These are phyloP conservation scores for Paradendryphiella salina DNA, from an alignment of 2,329 filamentous ascomycete genomes.

Conservation along the genomic window DNA sequence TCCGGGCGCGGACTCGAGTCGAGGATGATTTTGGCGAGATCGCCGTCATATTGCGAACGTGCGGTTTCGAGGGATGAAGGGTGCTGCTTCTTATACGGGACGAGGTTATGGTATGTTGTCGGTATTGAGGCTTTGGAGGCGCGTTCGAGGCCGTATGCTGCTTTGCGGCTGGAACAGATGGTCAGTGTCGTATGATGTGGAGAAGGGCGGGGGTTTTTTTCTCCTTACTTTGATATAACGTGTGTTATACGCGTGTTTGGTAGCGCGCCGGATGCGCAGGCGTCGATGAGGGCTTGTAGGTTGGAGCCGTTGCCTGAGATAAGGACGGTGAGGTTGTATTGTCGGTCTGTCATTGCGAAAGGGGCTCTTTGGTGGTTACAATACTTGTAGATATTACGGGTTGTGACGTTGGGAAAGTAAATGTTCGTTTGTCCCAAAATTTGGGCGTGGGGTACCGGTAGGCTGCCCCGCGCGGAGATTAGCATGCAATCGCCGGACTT, in stretches of 20 bases:
- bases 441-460: conserved; percentile 34
- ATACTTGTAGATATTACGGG: background rate
- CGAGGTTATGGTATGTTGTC: conserved; percentile 78
- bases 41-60: conserved; percentile 72
- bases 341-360: conserved; percentile 28
- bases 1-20: conserved; percentile 62
- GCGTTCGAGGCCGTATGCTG: conserved; percentile 66
- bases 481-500: conserved; percentile 7
- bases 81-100: conserved; percentile 73
- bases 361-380: background rate
- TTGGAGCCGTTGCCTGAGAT: conserved; percentile 69
- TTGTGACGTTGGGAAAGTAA: background rate
- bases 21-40: conserved; percentile 70
- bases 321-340: conserved; percentile 64
- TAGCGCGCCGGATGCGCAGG: conserved; percentile 54
- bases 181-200: background rate
- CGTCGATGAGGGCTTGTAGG: conserved; percentile 75
- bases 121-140: conserved; percentile 66
- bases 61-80: conserved; percentile 54
- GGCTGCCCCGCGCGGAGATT: conserved; percentile 17
- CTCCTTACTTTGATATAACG: conserved; percentile 59
- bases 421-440: conserved; percentile 18
- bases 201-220: background rate
- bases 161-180: conserved; percentile 48
- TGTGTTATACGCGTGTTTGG: conserved; percentile 60